These are phyloP conservation scores for Pelargonium citronellum DNA, from an alignment of 441 rosid genomes.

Conservation along the genomic window DNA sequence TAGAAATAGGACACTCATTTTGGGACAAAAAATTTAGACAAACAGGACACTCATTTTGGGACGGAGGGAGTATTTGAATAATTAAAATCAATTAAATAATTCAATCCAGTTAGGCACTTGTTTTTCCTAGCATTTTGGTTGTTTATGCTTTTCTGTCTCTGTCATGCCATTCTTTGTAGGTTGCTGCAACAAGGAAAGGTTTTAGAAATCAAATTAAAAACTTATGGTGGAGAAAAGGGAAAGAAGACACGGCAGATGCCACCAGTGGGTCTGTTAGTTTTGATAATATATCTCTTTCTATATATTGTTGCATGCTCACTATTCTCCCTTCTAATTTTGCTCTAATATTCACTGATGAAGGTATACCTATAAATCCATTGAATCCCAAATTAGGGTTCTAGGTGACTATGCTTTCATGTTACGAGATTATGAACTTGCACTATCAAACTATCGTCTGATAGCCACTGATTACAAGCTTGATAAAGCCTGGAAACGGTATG, in stretches of 20 bases:
- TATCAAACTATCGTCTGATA: conserved; percentile 89
- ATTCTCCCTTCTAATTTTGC: conserved; percentile 25
- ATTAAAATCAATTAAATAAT: not conserved
- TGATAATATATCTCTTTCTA: conserved; percentile 15
- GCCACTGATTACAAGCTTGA: conserved; percentile 97
- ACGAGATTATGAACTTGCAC: conserved; percentile 91
- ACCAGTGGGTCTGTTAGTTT: conserved; percentile 60
- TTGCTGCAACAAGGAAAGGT: conserved; percentile 94
- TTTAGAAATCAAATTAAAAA: conserved; percentile 90
- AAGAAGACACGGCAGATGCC: conserved; percentile 69
- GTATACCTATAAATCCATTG: conserved; percentile 90
- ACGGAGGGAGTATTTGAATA: not conserved
- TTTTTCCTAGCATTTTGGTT: conserved; percentile 9
- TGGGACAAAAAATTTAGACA: no score
- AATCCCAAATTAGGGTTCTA: conserved; percentile 90
- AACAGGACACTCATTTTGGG: no score
- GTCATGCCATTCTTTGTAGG: conserved; percentile 41
- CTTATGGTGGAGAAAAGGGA: conserved; percentile 99
- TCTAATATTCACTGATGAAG: conserved; percentile 42
- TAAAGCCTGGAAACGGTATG: conserved; percentile 98
- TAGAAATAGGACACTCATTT: no score
- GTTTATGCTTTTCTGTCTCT: conserved; percentile 8
- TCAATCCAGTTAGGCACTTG: not conserved
- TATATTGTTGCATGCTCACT: conserved; percentile 4
- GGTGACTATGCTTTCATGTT: conserved; percentile 98